Evolutionary conservation across 805 yeast genomes (phyloP).

Genomic region (Starmera pachycereana): DNA sequence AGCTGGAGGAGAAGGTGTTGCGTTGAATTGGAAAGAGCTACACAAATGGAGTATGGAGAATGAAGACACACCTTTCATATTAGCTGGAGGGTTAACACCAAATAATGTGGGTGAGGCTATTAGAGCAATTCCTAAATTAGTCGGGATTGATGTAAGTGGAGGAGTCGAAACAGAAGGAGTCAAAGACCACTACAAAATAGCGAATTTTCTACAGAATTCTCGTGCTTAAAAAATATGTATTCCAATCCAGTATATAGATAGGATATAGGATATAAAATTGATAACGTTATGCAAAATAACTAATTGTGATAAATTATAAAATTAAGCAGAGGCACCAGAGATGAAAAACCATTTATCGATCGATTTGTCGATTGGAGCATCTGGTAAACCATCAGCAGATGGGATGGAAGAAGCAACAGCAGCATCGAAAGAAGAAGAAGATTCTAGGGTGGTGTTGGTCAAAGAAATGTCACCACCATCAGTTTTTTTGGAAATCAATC

Average conservation of each 20-base stretch:
- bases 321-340: slow-evolving; percentile 58
- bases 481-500: slow-evolving; percentile 54
- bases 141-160: slow-evolving; percentile 91
- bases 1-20: slow-evolving; percentile 83
- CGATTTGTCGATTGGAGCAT: slow-evolving; percentile 94
- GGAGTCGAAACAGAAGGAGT: slow-evolving; percentile 80
- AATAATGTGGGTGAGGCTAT: slow-evolving; percentile 54
- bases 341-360: slow-evolving; percentile 98
- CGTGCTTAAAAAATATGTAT: too few species aligned
- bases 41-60: slow-evolving; percentile 23
- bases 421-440: slow-evolving; percentile 43
- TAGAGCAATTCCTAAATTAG: slow-evolving; percentile 37
- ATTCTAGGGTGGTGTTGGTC: slow-evolving; percentile 61
- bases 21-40: slow-evolving; percentile 61
- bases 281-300: too few species aligned
- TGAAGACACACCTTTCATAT: slow-evolving; percentile 30
- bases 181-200: slow-evolving; percentile 61
- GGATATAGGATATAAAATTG: too few species aligned
- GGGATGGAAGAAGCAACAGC: slow-evolving; percentile 46
- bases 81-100: slow-evolving; percentile 88
- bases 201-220: slow-evolving; percentile 46
- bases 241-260: too few species aligned
- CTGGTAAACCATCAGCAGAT: slow-evolving; percentile 58
- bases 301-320: too few species aligned
- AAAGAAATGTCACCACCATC: slow-evolving; percentile 57